Evolutionary conservation across 257 asterid species (phyloP).

Genomic region (Solanum corneliomulleri): DNA sequence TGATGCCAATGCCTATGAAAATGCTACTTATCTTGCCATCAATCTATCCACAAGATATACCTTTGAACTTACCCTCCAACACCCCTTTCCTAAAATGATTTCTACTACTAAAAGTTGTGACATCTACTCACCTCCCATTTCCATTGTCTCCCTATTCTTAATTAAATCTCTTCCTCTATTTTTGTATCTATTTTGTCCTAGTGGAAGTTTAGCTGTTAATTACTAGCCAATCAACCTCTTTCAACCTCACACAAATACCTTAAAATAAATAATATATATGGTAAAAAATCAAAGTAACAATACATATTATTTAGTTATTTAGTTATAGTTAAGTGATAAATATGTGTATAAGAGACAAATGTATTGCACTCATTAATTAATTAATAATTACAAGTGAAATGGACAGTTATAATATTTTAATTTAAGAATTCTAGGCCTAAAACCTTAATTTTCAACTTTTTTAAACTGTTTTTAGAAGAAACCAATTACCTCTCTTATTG

Average conservation of each 20-base stretch:
- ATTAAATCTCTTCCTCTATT: background rate
- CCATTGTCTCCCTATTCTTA: conserved; percentile 6
- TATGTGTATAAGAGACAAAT: background rate
- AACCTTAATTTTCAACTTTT: background rate
- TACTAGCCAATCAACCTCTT: background rate
- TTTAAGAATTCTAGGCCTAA: background rate
- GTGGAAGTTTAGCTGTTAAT: background rate
- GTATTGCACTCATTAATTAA: background rate
- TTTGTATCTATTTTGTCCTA: background rate
- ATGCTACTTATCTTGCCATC: conserved; percentile 73
- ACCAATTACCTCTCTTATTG: too few species aligned
- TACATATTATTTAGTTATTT: background rate
- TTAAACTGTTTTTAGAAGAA: too few species aligned
- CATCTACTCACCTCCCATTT: conserved; percentile 27
- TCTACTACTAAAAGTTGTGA: conserved; percentile 61
- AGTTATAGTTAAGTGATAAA: background rate
- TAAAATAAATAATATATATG: background rate
- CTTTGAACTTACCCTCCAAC: conserved; percentile 21
- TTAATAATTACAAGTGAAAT: too few species aligned
- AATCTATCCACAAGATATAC: conserved; percentile 22
- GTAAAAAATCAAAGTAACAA: background rate
- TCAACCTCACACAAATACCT: background rate
- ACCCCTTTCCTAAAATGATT: conserved; percentile 49
- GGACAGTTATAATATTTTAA: too few species aligned
- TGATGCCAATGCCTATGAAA: conserved; percentile 39